Evolutionary conservation across 164 flowering plant species (phyloP), one percentile per base, ranked within the genome.

Genomic region (Tetrastigma voinierianum): DNA sequence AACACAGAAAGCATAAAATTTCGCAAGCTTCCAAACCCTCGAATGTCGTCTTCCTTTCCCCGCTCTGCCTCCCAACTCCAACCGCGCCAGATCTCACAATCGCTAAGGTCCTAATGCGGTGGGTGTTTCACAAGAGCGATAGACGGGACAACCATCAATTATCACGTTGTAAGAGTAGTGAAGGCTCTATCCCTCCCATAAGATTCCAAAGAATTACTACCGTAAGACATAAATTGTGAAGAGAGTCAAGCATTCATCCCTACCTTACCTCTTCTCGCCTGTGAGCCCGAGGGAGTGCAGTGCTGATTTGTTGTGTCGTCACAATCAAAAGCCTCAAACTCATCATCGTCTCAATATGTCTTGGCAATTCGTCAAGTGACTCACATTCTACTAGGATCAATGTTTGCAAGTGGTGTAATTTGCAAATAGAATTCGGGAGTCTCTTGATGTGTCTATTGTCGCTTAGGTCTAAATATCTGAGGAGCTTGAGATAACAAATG

Each of bases 341-440:
- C 13, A 15, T 43, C 46, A 59, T 14, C 16, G n/a, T 40, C 7
- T 20, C 6, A n/a, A 59, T 10, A 8, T 40, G 20, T 15, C 13
- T n/a, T 14, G 61, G 61, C 48, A 59, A 32, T 16, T 59, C 61
- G 7, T 15, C 2, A 16, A 59, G 23, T 40, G 8, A 13, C 0
- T 6, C 1, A 43, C 61, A 59, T 5, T 12, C 1, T 3, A 0
- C 0, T 20, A 59, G 46, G 2, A 6, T 0, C 10, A 59, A 11
- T 10, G 47, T 32, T 18, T 32, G 46, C 25, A 60, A 44, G 19
- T 45, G n/a, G 3, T 40, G 48, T 24, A 60, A 49, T 23, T 60
- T 60, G 24, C 63, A 44, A 18, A 60, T 2, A 43, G 63, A n/a
- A 18, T 44, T 23, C 3, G 63, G 63, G 45, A 45, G 61, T 40